phyloP scores from a whole-genome alignment of 2,329 filamentous ascomycete genomes.

The Cladosporium sp. region DNA sequence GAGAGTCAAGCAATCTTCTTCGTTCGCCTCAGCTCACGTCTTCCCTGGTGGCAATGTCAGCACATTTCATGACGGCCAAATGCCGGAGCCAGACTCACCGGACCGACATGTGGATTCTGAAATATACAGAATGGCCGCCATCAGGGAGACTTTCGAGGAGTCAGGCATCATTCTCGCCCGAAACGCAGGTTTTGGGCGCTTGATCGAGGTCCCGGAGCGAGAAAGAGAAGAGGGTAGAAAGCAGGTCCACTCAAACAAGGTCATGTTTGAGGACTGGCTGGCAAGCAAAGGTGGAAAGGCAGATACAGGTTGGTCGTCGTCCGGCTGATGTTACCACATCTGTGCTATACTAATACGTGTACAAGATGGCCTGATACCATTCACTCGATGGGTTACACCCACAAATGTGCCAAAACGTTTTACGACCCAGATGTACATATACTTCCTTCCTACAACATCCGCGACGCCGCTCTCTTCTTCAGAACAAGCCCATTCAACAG shows the following conservation, averaged over 20 bases:
- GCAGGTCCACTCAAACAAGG: constrained; percentile 62
- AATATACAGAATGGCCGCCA: constrained; percentile 75
- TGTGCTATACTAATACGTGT: not conserved
- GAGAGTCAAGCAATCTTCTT: constrained; percentile 73
- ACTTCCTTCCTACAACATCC: constrained; percentile 63
- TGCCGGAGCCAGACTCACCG: constrained; percentile 47
- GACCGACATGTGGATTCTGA: constrained; percentile 65
- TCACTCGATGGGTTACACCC: constrained; percentile 91
- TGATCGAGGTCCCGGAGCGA: constrained; percentile 58
- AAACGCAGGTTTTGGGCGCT: constrained; percentile 44
- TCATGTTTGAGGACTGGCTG: constrained; percentile 66
- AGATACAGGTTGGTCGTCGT: constrained; percentile 56
- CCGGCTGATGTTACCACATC: not conserved
- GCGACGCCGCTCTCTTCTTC: constrained; percentile 30
- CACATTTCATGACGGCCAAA: constrained; percentile 66
- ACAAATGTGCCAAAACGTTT: constrained; percentile 69
- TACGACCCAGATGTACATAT: constrained; percentile 95
- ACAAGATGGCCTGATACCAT: constrained; percentile 66
- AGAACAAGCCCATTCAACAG: constrained; percentile 9
- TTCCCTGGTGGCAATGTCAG: constrained; percentile 90
- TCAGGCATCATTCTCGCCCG: constrained; percentile 78
- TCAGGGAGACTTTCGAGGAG: constrained; percentile 93
- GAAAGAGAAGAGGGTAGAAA: constrained; percentile 64
- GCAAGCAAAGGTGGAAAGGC: constrained; percentile 53
- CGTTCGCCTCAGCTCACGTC: constrained; percentile 89